These are phyloP conservation scores for Physaria fendleri DNA, from an alignment of 345 rosid genomes.

Conservation along the genomic window DNA sequence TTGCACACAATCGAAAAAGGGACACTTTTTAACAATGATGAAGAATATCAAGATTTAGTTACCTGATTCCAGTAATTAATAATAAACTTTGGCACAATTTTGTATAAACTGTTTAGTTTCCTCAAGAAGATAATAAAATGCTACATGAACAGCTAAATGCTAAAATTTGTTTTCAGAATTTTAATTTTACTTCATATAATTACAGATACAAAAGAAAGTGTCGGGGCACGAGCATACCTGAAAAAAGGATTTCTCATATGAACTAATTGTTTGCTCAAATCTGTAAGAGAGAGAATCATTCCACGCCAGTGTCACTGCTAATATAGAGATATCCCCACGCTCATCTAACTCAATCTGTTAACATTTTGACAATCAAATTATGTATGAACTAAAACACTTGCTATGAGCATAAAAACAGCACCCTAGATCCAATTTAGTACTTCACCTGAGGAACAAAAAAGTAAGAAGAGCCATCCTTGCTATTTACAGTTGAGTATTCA, in stretches of 20 bases:
- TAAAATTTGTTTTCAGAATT: not conserved
- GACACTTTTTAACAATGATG: not conserved
- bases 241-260: conserved; percentile 45
- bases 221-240: conserved; percentile 45
- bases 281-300: conserved; percentile 40
- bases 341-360: conserved; percentile 84
- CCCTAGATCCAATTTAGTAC: not conserved
- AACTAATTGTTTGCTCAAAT: conserved; percentile 54
- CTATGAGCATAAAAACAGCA: not conserved
- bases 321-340: conserved; percentile 49
- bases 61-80: not conserved
- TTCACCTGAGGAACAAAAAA: conserved; percentile 80
- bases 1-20: not conserved
- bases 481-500: conserved; percentile 40
- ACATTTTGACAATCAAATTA: conserved; percentile 3
- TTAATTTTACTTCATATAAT: not conserved
- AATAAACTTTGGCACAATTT: not conserved
- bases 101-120: not conserved
- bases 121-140: not conserved
- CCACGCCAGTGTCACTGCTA: conserved; percentile 77
- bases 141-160: not conserved
- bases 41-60: not conserved
- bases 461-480: conserved; percentile 61
- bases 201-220: not conserved
- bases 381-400: not conserved